These are phyloP conservation scores for Dryadomyces sulphureus DNA, from an alignment of 2,329 filamentous ascomycete genomes.

Conservation along the genomic window DNA sequence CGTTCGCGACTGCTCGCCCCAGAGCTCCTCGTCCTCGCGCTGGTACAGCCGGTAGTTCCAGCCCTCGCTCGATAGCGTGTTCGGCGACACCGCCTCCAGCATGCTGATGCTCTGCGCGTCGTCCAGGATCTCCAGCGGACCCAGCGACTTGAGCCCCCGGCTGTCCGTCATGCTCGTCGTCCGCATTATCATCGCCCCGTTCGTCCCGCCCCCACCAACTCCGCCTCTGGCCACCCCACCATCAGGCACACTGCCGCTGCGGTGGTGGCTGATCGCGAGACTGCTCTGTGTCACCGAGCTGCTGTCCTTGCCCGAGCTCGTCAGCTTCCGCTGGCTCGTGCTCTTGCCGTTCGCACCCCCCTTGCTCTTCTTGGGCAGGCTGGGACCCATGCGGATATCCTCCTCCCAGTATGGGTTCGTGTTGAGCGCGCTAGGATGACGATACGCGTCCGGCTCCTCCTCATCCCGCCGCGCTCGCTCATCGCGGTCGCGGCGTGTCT, in stretches of 20 bases:
- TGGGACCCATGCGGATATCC: constrained; percentile 72
- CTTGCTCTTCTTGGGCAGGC: constrained; percentile 46
- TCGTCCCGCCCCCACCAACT: too few relatives aligned
- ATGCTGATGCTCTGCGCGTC: constrained; percentile 27
- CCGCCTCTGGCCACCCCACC: too few relatives aligned
- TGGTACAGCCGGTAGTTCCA: constrained; percentile 74
- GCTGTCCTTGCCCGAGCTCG: constrained; percentile 42
- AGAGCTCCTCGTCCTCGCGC: constrained; percentile 75
- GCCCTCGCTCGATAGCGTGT: constrained; percentile 29
- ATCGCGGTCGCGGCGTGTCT: constrained; percentile 52
- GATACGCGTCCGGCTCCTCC: constrained; percentile 59
- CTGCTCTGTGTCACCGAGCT: constrained; percentile 23
- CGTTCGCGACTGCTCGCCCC: constrained; percentile 48
- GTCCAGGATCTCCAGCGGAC: constrained; percentile 31
- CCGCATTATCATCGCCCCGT: too few relatives aligned
- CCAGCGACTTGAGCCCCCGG: constrained; percentile 15
- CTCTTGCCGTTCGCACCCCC: constrained; percentile 32
- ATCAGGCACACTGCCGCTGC: too few relatives aligned
- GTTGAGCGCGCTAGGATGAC: constrained; percentile 67
- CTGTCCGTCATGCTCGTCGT: not conserved
- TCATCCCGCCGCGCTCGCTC: constrained; percentile 50
- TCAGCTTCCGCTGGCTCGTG: constrained; percentile 43
- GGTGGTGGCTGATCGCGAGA: constrained; percentile 17
- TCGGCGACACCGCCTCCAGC: constrained; percentile 18
- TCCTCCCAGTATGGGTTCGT: constrained; percentile 84